phyloP scores from a whole-genome alignment of 176 grass and related monocot genomes.

The Elymus sibiricus region DNA sequence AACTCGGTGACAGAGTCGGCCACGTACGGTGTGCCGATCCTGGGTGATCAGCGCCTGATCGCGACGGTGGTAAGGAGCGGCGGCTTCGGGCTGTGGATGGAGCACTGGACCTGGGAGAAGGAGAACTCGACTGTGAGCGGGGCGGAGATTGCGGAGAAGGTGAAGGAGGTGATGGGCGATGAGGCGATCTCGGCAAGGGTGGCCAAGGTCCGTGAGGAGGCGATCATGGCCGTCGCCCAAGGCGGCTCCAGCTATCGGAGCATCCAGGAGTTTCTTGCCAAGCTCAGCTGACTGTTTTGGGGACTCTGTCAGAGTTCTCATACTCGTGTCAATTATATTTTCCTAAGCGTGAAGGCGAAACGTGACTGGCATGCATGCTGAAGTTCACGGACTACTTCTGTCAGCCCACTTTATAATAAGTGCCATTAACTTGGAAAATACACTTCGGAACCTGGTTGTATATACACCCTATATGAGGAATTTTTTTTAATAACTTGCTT shows the following conservation, averaged over 20 bases:
- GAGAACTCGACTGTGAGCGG: conserved; percentile 30
- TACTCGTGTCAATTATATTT: no score
- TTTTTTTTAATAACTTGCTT: no score
- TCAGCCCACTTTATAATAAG: no score
- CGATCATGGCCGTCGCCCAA: conserved; percentile 15
- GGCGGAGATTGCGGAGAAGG: conserved; percentile 29
- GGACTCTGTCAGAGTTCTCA: no score
- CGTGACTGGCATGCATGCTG: no score
- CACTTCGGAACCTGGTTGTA: no score
- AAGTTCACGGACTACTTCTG: no score
- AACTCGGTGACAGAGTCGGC: conserved; percentile 41
- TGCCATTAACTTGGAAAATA: no score
- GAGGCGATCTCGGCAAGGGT: not conserved
- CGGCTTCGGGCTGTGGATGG: conserved; percentile 49
- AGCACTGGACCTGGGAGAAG: conserved; percentile 55
- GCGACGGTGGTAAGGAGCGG: conserved; percentile 18
- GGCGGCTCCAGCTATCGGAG: not conserved
- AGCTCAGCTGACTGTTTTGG: no score
- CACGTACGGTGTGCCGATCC: conserved; percentile 31
- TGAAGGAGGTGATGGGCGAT: conserved; percentile 54
- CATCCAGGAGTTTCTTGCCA: not conserved
- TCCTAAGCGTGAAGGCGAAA: no score
- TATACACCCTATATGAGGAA: no score
- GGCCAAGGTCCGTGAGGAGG: not conserved
- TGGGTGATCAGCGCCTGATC: conserved; percentile 53